Evolutionary conservation across 2,329 filamentous ascomycete genomes (phyloP).

Genomic region (Sodiomyces alkalinus): DNA sequence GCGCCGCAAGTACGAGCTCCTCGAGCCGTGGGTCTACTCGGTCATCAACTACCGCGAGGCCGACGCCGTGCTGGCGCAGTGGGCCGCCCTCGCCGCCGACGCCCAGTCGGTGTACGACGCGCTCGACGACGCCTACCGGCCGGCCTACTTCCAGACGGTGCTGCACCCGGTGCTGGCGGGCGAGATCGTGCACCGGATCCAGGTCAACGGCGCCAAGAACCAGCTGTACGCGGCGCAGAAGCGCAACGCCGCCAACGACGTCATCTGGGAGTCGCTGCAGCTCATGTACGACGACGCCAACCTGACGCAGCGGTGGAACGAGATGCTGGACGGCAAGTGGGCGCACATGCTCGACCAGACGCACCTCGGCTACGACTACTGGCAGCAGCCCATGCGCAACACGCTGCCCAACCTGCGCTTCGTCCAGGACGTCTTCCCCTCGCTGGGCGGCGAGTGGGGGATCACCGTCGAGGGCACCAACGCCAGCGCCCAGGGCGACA

Average conservation of each 20-base stretch:
- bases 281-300: constrained; percentile 41
- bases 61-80: constrained; percentile 33
- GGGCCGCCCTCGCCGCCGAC: constrained; percentile 32
- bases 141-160: constrained; percentile 45
- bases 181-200: constrained; percentile 33
- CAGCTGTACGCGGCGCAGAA: constrained; percentile 29
- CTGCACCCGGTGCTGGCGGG: constrained; percentile 40
- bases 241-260: constrained; percentile 28
- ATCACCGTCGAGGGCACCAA: constrained; percentile 50
- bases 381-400: constrained; percentile 63
- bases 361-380: constrained; percentile 38
- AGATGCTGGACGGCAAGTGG: constrained; percentile 46
- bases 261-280: constrained; percentile 34
- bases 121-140: constrained; percentile 30
- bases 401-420: constrained; percentile 45
- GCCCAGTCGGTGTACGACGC: constrained; percentile 41
- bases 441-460: constrained; percentile 46
- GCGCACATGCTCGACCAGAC: constrained; percentile 45
- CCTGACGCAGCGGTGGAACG: constrained; percentile 41
- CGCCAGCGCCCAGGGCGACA: constrained; percentile 52
- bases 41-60: constrained; percentile 44
- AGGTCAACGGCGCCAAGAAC: constrained; percentile 28
- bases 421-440: constrained; percentile 40
- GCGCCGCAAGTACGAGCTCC: constrained; percentile 19
- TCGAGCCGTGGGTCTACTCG: constrained; percentile 26